Evolutionary conservation across 768 basidiomycete genomes (phyloP), one percentile per base, ranked within the genome.

Genomic region (Lactifluus volemus): DNA sequence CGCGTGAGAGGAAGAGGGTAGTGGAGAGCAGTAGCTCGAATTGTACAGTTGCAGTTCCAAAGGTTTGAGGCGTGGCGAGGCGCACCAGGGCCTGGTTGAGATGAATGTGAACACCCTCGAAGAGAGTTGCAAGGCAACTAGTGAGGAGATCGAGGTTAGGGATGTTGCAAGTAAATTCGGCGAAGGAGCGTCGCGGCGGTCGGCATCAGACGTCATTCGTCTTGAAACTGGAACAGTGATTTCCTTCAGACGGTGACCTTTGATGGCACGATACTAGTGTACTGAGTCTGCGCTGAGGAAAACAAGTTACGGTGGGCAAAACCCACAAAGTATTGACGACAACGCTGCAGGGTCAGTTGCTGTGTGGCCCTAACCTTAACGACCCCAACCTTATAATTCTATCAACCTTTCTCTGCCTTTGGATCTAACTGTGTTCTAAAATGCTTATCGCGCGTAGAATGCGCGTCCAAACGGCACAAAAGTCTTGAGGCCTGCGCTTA

Each of bases 21-120:
- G 93, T 93, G 66, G 87, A 90, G 49, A 90, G 80, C 29, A 98
- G 70, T 30, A 98, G 82, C 70, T 98, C 97, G 72, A 98, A 93
- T 68, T 97, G 95, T 63, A 99, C 89, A 0, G 92, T 84, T 15
- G 92, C 93, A 0, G 90, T 93, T 10, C 96, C 88, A 70, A 92
- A 95, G 14, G 86, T 88, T 38, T 82, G 81, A 0, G 95, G 94
- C 0, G 92, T 85, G 2, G 88, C 86, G 32, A 94, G 78, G 0
- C 92, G 85, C 44, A 98, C 78, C 12, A 98, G 79, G 0, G 83
- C 81, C 72, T 97, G 95, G 73, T 98, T 98, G 29, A 99, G 79
- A 78, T 70, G 71, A 97, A 99, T 0, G 97, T 98, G 69, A 94
- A 78, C 4, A 88, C 66, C 0, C 97, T 82, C 54, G 94, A 90